These are phyloP conservation scores for Diaporthe citri DNA, from an alignment of 2,329 filamentous ascomycete species.

Conservation along the genomic window DNA sequence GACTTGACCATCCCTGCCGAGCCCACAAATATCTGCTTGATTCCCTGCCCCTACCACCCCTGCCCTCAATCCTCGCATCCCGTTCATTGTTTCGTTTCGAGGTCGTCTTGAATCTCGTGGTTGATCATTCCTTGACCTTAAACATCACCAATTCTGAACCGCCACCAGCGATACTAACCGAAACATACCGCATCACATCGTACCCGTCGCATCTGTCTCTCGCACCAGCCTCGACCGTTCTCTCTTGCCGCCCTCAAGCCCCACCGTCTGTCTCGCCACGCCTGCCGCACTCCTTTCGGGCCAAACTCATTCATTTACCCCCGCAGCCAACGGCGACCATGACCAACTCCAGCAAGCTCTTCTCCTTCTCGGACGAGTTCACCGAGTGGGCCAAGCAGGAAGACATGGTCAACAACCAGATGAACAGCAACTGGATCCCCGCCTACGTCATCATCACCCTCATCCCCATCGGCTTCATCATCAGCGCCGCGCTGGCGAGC, in stretches of 20 bases:
- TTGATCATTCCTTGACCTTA: not conserved
- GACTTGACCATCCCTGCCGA: conserved; percentile 19
- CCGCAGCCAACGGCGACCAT: not conserved
- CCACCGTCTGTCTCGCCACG: conserved; percentile 3
- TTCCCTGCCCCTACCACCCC: not conserved
- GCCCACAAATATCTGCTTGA: conserved; percentile 22
- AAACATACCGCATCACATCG: not conserved
- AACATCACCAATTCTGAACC: not conserved
- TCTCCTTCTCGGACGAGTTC: conserved; percentile 34
- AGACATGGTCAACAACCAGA: conserved; percentile 29
- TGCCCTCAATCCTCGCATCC: conserved; percentile 3
- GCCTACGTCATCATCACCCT: conserved; percentile 34
- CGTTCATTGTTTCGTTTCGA: conserved; percentile 9
- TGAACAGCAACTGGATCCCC: conserved; percentile 29
- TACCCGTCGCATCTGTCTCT: not conserved
- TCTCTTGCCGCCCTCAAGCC: not conserved
- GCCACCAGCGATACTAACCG: not conserved
- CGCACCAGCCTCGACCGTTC: not conserved
- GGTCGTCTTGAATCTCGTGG: not conserved
- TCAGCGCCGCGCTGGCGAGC: not conserved
- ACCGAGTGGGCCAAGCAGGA: conserved; percentile 28
- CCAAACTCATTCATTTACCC: not conserved
- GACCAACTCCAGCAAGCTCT: conserved; percentile 19
- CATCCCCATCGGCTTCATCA: conserved; percentile 31
- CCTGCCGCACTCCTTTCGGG: not conserved